A percentile compares a stretch with the other conserved stretches of the same genome.
phyloP scores from a whole-genome alignment of 257 asterid genomes.

The Lantana camara region DNA sequence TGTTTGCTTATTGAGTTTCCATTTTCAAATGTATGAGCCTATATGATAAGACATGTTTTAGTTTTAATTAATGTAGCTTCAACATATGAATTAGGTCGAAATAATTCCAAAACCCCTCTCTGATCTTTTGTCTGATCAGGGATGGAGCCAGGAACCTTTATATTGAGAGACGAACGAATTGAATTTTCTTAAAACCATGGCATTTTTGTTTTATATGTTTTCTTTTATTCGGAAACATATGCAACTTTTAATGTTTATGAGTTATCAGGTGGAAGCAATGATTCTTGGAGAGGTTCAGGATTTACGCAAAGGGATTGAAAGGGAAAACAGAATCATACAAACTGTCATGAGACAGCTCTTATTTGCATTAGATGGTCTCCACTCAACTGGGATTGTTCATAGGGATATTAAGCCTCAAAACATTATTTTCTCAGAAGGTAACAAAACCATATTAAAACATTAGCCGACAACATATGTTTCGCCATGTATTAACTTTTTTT shows the following conservation, averaged over 20 bases:
- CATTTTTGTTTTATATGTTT: too few relatives aligned
- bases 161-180: too few relatives aligned
- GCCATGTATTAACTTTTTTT: not conserved
- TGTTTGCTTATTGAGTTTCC: not conserved
- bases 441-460: not conserved
- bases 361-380: slow-evolving; percentile 89
- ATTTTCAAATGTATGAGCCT: not conserved
- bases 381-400: slow-evolving; percentile 95
- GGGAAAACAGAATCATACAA: slow-evolving; percentile 89
- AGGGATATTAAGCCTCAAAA: slow-evolving; percentile 97
- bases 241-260: slow-evolving; percentile 12
- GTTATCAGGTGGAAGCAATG: slow-evolving; percentile 76
- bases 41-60: not conserved
- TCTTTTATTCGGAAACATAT: too few relatives aligned
- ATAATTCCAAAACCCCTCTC: not conserved
- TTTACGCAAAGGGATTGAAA: slow-evolving; percentile 81
- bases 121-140: not conserved
- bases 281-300: slow-evolving; percentile 68
- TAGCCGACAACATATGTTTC: not conserved
- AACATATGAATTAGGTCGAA: too few relatives aligned
- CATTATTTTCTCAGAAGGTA: slow-evolving; percentile 93
- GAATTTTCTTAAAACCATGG: too few relatives aligned
- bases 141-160: too few relatives aligned
- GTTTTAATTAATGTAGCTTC: not conserved
- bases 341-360: slow-evolving; percentile 84